Base-by-base conservation (phyloP, 352 stramenopile species). In the Globisporangium uncinulatum region DNA sequence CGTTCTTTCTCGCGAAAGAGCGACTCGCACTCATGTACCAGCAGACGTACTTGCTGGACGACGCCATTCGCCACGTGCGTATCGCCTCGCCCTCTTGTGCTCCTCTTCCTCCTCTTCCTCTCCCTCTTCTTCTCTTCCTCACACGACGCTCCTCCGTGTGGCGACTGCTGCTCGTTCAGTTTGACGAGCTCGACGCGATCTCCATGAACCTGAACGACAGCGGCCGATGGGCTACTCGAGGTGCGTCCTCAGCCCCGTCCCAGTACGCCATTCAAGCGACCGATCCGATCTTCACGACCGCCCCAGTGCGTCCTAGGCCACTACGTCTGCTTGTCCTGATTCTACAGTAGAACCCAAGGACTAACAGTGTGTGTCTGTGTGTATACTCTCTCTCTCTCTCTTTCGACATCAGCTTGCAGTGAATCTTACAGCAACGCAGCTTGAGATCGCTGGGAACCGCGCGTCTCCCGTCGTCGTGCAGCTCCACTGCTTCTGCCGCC, bases 101-200 rank as follows among this genome's bases (percentile, higher is more conserved):
- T 4, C 24, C 4, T 29, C 24, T 4, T 29, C 24, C 34, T 9
- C 46, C 47, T n/a, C 56, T 4, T 29, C 24, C 34, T 9, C 46
- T 47, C 14, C 56, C 24, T 29, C 24, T 29, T 1, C 24, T 42
- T 9, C 46, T n/a, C 56, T 21, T 29, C 24, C 3, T 46, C 19
- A 24, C 47, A 17, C 47, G 13, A 14, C 46, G 17, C 15, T 43
- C 45, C 2, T 39, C n/a, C n/a, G n/a, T n/a, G 24, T 29, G 24
- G n/a, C n/a, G 24, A 29, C 24, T 29, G 24, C 24, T 29, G 24
- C 24, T 29, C 24, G 6, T 14, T 6, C 48, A 92, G 82, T 59
- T 90, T 6, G 84, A 94, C 48, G 84, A 94, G 20, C 66, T 94
- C 4, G 84, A 94, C 43, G 84, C 84, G 34, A 90, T 92, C 51